Percentiles rank a stretch among this genome's conserved stretches.
These are phyloP conservation scores for Botrytis pseudocinerea DNA, from an alignment of 2,329 filamentous ascomycete species.

Conservation along the genomic window DNA sequence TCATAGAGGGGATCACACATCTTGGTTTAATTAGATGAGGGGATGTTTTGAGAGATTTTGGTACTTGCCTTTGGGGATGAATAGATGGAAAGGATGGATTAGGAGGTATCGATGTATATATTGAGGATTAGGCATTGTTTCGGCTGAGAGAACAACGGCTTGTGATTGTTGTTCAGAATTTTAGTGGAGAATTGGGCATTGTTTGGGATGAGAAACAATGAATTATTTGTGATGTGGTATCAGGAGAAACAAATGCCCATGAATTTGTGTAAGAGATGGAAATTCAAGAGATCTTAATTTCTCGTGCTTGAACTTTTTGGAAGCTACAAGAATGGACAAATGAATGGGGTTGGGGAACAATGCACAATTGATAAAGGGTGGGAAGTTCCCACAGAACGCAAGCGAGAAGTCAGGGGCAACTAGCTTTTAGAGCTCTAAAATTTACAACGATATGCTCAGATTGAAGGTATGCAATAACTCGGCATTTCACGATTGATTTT, in stretches of 20 bases:
- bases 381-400: not conserved
- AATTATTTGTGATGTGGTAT: not conserved
- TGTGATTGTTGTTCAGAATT: not conserved
- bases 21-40: not conserved
- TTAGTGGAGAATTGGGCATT: not conserved
- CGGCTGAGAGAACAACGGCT: not conserved
- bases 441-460: not conserved
- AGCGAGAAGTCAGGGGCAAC: not conserved
- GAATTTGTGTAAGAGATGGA: not conserved
- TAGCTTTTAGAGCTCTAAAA: not conserved
- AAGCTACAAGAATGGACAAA: fast-evolving
- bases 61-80: not conserved
- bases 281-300: not conserved
- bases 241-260: not conserved
- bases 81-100: not conserved
- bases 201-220: not conserved
- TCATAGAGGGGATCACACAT: not conserved
- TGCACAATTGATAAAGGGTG: not conserved
- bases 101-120: not conserved
- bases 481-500: not conserved
- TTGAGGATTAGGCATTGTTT: not conserved
- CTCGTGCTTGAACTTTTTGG: fast-evolving
- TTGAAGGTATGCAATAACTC: not conserved
- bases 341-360: too few relatives aligned
- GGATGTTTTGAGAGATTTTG: not conserved